Base-by-base conservation (phyloP, 2,329 filamentous ascomycete genomes). In the Phaeosphaeria sp. region DNA sequence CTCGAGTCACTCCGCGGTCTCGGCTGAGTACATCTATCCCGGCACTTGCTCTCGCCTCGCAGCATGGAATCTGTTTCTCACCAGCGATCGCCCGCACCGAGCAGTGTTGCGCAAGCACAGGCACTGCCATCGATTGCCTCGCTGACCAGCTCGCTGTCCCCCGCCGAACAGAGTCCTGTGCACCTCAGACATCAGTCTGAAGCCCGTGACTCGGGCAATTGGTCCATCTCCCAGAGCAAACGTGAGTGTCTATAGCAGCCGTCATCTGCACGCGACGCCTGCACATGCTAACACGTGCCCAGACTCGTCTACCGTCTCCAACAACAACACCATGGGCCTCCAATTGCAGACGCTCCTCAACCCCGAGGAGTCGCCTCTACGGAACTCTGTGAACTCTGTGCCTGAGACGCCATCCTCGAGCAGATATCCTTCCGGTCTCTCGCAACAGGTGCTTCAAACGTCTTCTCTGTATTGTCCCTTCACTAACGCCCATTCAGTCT, bases 181-280 rank as follows among this genome's bases (percentile, higher is more conserved):
- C 74, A 65, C 45, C 66, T 68, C 44, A 68, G 70, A 53, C 76
- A 77, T 49, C 69, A 69, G 7, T 68, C 73, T 3, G 74, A 77
- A 56, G 82, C 84, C 66, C 82, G 84, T 58, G 84, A 86, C 70
- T 87, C 84, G 21, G 84, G 85, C 59, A 85, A 83, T 70, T 87
- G 84, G 84, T 85, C 84, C 52, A 83, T 85, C 66, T 82, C 84
- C 57, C 84, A 84, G 66, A 85, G 83, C 73, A 84, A 84, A 69
- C 82, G 84, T 85, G 76, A 71, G 72, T 59, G 25, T 24, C 54
- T 43, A 49, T 54, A 22, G 8, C 42, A 42, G 21, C 24, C 53
- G 44, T 51, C 49, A 53, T 39, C 21, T 52, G 20, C 53, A 60
- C 45, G 46, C 48, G 49, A 20, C 45, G n/a, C 39, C 30, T 40